Evolutionary conservation across 139 green algal species (phyloP), one percentile per base, ranked within the genome.

Genomic region (Micractinium conductrix): DNA sequence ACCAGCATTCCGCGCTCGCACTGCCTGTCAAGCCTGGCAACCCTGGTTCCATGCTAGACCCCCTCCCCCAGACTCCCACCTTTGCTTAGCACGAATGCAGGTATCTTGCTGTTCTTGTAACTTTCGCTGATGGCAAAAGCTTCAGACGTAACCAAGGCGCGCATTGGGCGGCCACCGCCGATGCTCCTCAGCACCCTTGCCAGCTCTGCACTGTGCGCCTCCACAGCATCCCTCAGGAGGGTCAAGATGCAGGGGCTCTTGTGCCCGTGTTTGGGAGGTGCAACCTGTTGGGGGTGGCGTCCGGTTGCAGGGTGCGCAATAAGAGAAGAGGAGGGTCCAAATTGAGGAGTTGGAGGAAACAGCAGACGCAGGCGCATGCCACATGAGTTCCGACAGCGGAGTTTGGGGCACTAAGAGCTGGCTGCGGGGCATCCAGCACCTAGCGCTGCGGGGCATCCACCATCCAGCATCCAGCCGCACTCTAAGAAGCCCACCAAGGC

Each of bases 81-180:
- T 0, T 78, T 86, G 67, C 73, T 88, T 68, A 90, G 45, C 22
- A 83, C 65, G 58, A 90, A 90, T 35, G 87, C 69, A 5, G 87
- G 83, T 40, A 90, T 62, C 55, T 84, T 88, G 21, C n/a, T 84
- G 8, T 82, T 81, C n/a, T 40, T 19, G n/a, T 38, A 42, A 19
- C 48, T 30, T n/a, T 50, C 82, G 2, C 78, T 60, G n/a, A 90
- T 62, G 19, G 35, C 65, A 73, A 88, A 88, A 72, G 88, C 87
- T 50, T 90, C 87, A 22, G 87, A 88, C 70, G 67, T 70, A 44
- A 90, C 55, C 0, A 85, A 58, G 26, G 88, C 70, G 22, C 38
- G 65, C 45, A 90, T 43, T 33, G 53, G 43, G 10, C 83, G 76
- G 26, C 40, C 37, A 16, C 28, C 76, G n/a, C n/a, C n/a, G n/a